Evolutionary conservation across 192 early-diverging fungal genomes (phyloP).

Genomic region (Diversispora epigaea): DNA sequence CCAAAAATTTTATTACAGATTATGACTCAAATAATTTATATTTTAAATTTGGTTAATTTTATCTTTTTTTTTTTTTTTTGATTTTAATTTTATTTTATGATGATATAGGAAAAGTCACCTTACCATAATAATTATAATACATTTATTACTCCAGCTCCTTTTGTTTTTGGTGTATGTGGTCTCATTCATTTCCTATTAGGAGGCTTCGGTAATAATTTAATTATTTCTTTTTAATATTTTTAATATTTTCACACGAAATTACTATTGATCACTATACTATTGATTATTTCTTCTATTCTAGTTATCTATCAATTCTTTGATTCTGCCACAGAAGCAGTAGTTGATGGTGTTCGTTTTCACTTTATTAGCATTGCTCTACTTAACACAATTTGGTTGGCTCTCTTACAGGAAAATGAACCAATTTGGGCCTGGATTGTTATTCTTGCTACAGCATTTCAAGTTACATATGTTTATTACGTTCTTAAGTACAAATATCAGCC

Average conservation of each 20-base stretch:
- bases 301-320: conserved; percentile 63
- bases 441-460: conserved; percentile 56
- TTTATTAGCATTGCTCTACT: conserved; percentile 61
- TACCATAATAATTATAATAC: conserved; percentile 49
- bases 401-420: conserved; percentile 45
- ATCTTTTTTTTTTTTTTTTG: not conserved
- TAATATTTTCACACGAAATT: not conserved
- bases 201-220: conserved; percentile 45
- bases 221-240: not conserved
- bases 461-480: conserved; percentile 60
- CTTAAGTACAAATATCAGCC: conserved; percentile 42
- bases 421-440: conserved; percentile 55
- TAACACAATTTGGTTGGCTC: conserved; percentile 58
- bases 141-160: conserved; percentile 66
- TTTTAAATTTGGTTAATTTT: not conserved
- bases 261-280: not conserved
- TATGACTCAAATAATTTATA: too few species aligned
- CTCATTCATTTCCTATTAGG: conserved; percentile 61
- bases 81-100: not conserved
- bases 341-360: conserved; percentile 60
- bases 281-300: not conserved
- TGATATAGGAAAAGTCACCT: conserved; percentile 31
- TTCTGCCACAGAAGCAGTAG: conserved; percentile 50
- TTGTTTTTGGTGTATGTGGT: conserved; percentile 61
- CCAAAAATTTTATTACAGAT: too few species aligned